These are phyloP conservation scores for Fraxinus quadrangulata DNA, from an alignment of 257 asterid species.

Conservation along the genomic window DNA sequence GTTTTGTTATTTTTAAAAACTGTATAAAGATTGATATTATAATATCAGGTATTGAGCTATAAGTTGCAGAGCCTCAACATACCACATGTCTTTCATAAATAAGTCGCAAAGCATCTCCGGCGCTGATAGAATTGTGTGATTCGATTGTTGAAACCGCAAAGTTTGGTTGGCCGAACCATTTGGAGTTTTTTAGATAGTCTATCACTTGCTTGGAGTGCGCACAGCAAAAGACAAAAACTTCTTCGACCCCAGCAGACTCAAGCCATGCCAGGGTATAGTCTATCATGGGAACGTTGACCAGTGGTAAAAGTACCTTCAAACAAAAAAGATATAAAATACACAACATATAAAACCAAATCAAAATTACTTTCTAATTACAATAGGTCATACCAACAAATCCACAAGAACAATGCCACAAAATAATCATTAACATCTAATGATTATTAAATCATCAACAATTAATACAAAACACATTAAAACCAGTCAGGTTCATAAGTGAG, in stretches of 20 bases:
- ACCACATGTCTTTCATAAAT: conserved; percentile 90
- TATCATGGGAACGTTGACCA: conserved; percentile 93
- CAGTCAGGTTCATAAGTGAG: not conserved
- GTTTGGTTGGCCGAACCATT: conserved; percentile 75
- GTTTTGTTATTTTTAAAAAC: not conserved
- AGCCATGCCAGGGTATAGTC: conserved; percentile 96
- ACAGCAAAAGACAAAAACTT: conserved; percentile 90
- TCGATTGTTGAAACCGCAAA: conserved; percentile 74
- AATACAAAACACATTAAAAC: not conserved
- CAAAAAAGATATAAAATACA: conserved; percentile 6
- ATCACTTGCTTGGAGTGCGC: conserved; percentile 94
- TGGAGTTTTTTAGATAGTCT: conserved; percentile 66
- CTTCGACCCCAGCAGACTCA: conserved; percentile 94
- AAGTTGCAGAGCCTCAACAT: conserved; percentile 26
- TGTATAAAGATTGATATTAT: not conserved
- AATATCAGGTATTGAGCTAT: not conserved
- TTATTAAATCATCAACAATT: not conserved
- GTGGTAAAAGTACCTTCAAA: conserved; percentile 74
- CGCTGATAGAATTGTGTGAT: conserved; percentile 76
- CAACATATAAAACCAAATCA: conserved; percentile 1
- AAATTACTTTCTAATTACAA: conserved; percentile 7
- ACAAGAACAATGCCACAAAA: not conserved
- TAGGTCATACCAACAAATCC: not conserved
- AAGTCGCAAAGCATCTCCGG: conserved; percentile 91
- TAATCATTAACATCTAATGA: not conserved